phyloP scores from a whole-genome alignment of 2,329 filamentous ascomycete species.

The Alternaria angustiovoidea region DNA sequence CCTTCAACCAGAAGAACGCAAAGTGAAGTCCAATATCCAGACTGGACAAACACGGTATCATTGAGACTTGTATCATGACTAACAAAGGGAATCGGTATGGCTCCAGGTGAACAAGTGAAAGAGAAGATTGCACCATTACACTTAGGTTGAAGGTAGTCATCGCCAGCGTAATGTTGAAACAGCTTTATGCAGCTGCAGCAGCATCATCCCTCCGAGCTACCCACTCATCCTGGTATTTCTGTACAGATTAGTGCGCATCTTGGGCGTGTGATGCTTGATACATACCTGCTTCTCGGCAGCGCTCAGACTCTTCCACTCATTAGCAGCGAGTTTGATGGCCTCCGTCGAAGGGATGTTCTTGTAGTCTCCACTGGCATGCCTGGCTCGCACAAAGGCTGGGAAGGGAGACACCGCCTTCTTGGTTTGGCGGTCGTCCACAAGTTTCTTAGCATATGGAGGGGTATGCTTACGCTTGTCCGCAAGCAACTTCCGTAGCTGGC shows the following conservation, averaged over 20 bases:
- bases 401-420: conserved; percentile 55
- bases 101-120: conserved; percentile 1
- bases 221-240: neutral
- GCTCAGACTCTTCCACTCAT: conserved; percentile 60
- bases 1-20: neutral
- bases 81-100: conserved; percentile 13
- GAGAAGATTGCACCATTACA: neutral
- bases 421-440: conserved; percentile 64
- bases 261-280: neutral
- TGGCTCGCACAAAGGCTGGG: conserved; percentile 56
- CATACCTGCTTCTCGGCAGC: conserved; percentile 59
- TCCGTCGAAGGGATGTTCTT: conserved; percentile 56
- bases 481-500: conserved; percentile 37
- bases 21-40: conserved; percentile 22
- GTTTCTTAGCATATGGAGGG: conserved; percentile 27
- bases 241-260: conserved; percentile 24
- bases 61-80: neutral
- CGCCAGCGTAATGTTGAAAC: conserved; percentile 22
- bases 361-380: conserved; percentile 59
- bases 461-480: conserved; percentile 13
- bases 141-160: neutral
- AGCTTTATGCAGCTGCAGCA: neutral
- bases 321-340: conserved; percentile 48
- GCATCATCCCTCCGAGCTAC: neutral
- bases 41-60: conserved; percentile 19